A percentile compares a stretch with the other conserved stretches of the same genome.
Evolutionary conservation across 768 basidiomycete species (phyloP).

Genomic region (Russula brevipes): DNA sequence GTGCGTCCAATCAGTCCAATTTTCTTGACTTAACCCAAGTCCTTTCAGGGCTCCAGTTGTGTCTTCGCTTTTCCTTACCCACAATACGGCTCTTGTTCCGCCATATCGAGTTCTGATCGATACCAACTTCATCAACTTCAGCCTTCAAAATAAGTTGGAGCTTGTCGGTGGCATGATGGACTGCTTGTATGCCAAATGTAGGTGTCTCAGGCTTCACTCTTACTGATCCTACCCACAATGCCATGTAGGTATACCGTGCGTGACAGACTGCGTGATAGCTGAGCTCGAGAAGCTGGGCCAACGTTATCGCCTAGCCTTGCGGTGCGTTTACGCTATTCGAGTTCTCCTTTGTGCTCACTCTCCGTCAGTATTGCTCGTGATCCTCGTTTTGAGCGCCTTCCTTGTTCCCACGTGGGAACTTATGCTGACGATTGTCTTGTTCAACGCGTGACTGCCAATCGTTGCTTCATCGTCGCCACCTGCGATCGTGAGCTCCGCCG

Average conservation of each 20-base stretch:
- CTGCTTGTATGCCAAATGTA: constrained; percentile 96
- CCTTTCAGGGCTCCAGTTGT: constrained; percentile 67
- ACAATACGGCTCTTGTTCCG: constrained; percentile 93
- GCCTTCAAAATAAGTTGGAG: constrained; percentile 95
- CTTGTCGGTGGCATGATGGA: constrained; percentile 99
- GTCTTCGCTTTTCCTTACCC: constrained; percentile 90
- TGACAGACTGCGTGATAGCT: constrained; percentile 99
- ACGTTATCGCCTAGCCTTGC: constrained; percentile 87
- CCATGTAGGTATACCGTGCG: constrained; percentile 84
- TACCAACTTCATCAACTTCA: constrained; percentile 99
- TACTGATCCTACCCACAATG: constrained; percentile 17
- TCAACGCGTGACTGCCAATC: constrained; percentile 89
- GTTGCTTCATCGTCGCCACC: constrained; percentile 96
- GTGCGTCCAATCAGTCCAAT: constrained; percentile 43
- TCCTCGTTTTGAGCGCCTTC: constrained; percentile 90
- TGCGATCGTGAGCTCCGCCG: constrained; percentile 93
- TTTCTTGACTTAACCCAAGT: not conserved
- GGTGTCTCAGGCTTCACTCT: constrained; percentile 28
- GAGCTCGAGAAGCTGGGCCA: constrained; percentile 97
- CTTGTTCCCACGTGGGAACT: constrained; percentile 91
- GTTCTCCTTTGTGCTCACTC: not conserved
- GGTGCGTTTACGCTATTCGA: constrained; percentile 46
- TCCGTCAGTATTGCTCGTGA: constrained; percentile 85
- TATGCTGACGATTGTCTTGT: constrained; percentile 99
- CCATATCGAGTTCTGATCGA: constrained; percentile 97